These are phyloP conservation scores for Herpotrichia juniperi DNA, from an alignment of 2,329 filamentous ascomycete genomes.

Conservation along the genomic window DNA sequence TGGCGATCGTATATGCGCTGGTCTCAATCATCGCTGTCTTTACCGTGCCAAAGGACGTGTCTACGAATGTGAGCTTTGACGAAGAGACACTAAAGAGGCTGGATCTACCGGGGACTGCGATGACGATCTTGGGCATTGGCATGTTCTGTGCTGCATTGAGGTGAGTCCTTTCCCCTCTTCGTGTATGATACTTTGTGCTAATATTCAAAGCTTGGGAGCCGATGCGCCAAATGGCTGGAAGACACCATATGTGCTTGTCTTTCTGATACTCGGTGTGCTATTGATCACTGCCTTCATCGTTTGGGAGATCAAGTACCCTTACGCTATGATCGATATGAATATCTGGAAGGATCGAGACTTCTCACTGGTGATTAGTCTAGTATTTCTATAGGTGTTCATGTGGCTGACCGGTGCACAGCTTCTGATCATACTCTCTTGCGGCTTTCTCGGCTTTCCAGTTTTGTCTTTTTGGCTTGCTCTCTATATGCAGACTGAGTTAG, in stretches of 20 bases:
- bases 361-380: constrained; percentile 56
- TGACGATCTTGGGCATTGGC: constrained; percentile 69
- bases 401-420: constrained; percentile 46
- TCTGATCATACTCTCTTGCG: constrained; percentile 62
- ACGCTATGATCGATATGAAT: constrained; percentile 59
- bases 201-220: constrained; percentile 49
- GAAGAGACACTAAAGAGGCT: constrained; percentile 61
- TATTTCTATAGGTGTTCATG: neutral
- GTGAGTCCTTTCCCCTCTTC: constrained; percentile 42
- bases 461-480: constrained; percentile 68
- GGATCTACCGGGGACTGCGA: constrained; percentile 64
- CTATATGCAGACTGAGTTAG: constrained; percentile 65
- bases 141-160: constrained; percentile 68
- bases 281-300: constrained; percentile 63
- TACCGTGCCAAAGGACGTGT: constrained; percentile 64
- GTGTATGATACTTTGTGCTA: constrained; percentile 12
- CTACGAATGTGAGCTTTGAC: constrained; percentile 53
- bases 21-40: constrained; percentile 65
- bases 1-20: constrained; percentile 68
- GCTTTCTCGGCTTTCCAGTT: constrained; percentile 67
- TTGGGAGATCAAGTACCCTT: constrained; percentile 63
- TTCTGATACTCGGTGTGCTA: constrained; percentile 65
- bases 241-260: constrained; percentile 65
- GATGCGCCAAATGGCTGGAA: constrained; percentile 68
- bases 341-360: constrained; percentile 69